Percentiles rank a stretch among this genome's conserved stretches.
Conservation (phyloP, 208 protist species). For the Naegleria gruberi region DNA sequence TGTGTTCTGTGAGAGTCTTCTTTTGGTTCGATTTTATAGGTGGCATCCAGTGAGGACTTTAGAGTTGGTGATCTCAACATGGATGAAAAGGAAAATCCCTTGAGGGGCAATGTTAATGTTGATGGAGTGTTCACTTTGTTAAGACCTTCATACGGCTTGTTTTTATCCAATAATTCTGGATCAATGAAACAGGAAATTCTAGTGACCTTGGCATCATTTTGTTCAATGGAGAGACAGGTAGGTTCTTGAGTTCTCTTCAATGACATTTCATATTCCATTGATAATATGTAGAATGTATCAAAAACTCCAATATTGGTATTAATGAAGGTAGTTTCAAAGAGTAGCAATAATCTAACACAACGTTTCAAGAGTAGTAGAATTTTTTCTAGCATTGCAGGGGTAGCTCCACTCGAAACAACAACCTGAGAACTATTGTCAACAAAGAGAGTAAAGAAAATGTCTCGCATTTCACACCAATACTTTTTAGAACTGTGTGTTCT, state of each 20-base stretch:
- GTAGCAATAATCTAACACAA: not conserved
- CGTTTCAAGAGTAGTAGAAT: not conserved
- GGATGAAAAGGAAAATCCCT: not conserved
- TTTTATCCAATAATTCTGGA: not conserved
- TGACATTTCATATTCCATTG: not conserved
- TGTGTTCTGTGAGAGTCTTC: not conserved
- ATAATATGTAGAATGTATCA: not conserved
- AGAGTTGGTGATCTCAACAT: not conserved
- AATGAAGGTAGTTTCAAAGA: not conserved
- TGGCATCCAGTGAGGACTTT: not conserved
- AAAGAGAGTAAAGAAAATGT: constrained; percentile 15
- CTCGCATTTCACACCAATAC: constrained; percentile 1
- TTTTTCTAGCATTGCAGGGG: not conserved
- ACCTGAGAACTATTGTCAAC: not conserved
- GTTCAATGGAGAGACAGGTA: not conserved
- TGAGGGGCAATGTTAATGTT: not conserved
- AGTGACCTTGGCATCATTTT: not conserved
- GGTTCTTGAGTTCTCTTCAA: not conserved
- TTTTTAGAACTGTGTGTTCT: not conserved
- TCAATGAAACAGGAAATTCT: not conserved
- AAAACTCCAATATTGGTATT: not conserved
- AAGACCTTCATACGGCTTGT: not conserved
- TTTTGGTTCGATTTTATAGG: not conserved
- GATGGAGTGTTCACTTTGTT: not conserved
- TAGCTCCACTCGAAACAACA: not conserved